A percentile compares a stretch with the other conserved stretches of the same genome.
These are phyloP conservation scores for Penicillium roqueforti DNA, from an alignment of 495 filamentous ascomycete species.

Conservation along the genomic window DNA sequence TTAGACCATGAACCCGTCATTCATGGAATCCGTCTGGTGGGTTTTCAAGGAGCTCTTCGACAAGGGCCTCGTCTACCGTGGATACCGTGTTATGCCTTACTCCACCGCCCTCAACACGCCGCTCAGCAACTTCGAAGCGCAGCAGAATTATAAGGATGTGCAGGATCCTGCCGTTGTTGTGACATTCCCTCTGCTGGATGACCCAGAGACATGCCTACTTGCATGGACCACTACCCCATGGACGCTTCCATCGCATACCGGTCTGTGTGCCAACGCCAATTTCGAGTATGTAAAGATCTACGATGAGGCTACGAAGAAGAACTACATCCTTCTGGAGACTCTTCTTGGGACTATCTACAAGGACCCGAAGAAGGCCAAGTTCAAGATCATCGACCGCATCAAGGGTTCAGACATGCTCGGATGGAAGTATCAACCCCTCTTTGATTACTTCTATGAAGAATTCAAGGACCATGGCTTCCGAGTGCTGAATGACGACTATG, in stretches of 20 bases:
- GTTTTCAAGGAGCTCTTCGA: conserved; percentile 90
- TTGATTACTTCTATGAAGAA: conserved; percentile 89
- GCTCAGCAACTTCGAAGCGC: conserved; percentile 88
- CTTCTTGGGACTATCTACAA: conserved; percentile 87
- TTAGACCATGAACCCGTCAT: conserved; percentile 86
- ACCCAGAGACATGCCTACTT: conserved; percentile 69
- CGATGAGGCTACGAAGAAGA: conserved; percentile 73
- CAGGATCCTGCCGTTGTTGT: conserved; percentile 92
- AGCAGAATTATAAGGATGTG: conserved; percentile 91
- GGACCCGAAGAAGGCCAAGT: conserved; percentile 96
- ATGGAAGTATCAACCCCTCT: conserved; percentile 88
- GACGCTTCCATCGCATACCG: conserved; percentile 84
- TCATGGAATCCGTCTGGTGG: conserved; percentile 98
- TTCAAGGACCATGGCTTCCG: conserved; percentile 87
- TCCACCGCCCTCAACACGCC: conserved; percentile 88
- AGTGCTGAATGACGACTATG: conserved; percentile 83
- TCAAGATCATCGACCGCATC: conserved; percentile 75
- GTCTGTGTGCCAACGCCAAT: conserved; percentile 77
- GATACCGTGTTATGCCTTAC: conserved; percentile 90
- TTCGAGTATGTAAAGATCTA: conserved; percentile 93
- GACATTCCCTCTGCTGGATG: conserved; percentile 74
- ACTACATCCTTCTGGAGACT: conserved; percentile 85
- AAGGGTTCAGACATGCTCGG: conserved; percentile 86
- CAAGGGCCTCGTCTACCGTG: conserved; percentile 83
- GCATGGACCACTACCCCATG: conserved; percentile 97